Base-by-base conservation (phyloP, 1,284 basidiomycete genomes). In the Ceratobasidium papillatum region DNA sequence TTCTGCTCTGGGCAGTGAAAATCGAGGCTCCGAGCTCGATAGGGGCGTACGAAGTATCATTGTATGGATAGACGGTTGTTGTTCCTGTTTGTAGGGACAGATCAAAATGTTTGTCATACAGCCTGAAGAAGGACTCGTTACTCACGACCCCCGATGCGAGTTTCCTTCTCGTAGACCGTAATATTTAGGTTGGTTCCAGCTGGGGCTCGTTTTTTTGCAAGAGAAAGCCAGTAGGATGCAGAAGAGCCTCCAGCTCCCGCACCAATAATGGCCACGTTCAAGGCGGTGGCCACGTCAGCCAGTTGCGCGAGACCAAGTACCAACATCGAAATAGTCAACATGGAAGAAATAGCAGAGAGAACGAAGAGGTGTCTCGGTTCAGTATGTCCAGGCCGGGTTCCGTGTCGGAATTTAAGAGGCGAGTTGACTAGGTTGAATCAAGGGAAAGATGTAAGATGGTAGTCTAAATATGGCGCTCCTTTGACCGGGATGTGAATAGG, bases 141-240 rank as follows among this genome's bases (percentile, higher is more conserved):
- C 91, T 86, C 82, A 92, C 95, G 86, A 75, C 95, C 95, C 54
- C 96, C 95, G 77, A 97, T 85, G 78, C 93, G 91, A 22, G 84
- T 84, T 62, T 86, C 86, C 77, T 87, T 87, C 78, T 98, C 95
- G 80, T 91, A 96, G 8, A 98, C 87, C 77, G 96, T 94, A 14
- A 97, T 84, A 54, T 93, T 85, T 27, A 92, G 80, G n/a, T 79
- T 75, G 8, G 78, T 75, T 0, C 88, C 90, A 72, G 86, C 87
- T 43, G 91, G 84, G 75, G 91, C 84, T 79, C 90, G 90, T 19
- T 92, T 91, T 78, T 91, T 91, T 5, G 87, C 84, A 66, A 97
- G 87, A 14, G 63, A 65, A 32, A 65, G 63, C 89, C 94, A 96
- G 82, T 94, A 96, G 0, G 95, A 94, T 11, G 85, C 83, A 12